Conservation (phyloP, 1,284 basidiomycete species). For the Moesziomyces sp. region DNA sequence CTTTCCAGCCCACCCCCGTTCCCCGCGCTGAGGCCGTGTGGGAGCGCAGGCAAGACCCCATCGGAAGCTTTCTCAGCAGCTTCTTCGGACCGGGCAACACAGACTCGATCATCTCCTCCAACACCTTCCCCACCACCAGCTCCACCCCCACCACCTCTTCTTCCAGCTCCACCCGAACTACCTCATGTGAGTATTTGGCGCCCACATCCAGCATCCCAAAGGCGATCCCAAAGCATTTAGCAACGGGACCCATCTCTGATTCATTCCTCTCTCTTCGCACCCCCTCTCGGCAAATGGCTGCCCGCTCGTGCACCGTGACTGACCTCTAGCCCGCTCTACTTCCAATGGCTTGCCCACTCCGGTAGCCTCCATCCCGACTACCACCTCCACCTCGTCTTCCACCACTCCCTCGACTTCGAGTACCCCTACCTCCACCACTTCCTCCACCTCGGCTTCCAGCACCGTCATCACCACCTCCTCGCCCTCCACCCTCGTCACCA, state of each 20-base stretch:
- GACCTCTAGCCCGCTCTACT: constrained; percentile 15
- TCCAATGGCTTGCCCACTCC: constrained; percentile 14
- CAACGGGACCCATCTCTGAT: constrained; percentile 7
- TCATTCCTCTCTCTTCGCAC: neutral
- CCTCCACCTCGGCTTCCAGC: constrained; percentile 16
- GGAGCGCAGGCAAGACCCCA: constrained; percentile 27
- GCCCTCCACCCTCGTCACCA: constrained; percentile 30
- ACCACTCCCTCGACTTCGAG: constrained; percentile 21
- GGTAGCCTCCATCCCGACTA: constrained; percentile 21
- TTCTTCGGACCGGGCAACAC: constrained; percentile 23
- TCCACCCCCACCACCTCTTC: constrained; percentile 7
- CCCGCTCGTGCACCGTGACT: constrained; percentile 1
- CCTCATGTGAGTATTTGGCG: constrained; percentile 20
- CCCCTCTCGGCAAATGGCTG: neutral
- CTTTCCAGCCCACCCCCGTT: constrained; percentile 25
- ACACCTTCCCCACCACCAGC: constrained; percentile 6
- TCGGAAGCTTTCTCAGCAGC: constrained; percentile 15
- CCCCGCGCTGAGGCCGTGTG: constrained; percentile 26
- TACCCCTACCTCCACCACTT: constrained; percentile 16
- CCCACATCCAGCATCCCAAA: neutral
- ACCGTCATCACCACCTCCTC: constrained; percentile 39
- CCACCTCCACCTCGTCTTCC: constrained; percentile 12
- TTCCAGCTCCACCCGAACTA: constrained; percentile 7
- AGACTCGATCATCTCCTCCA: constrained; percentile 17
- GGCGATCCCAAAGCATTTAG: too few species aligned